phyloP scores from a whole-genome alignment of 108 stramenopile species.

The Fragilariopsis cylindrus region DNA sequence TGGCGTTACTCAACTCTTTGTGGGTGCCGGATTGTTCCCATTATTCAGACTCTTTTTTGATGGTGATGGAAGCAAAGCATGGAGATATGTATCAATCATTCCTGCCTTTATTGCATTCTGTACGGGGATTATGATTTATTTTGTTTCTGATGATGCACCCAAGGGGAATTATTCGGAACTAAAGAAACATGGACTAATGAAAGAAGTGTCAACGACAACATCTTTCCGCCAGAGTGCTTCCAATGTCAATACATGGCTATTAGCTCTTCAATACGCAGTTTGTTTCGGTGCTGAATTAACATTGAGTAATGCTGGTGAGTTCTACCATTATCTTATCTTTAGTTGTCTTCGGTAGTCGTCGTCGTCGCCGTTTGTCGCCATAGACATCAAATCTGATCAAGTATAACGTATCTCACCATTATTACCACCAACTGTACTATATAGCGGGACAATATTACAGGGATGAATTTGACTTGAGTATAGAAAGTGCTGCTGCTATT shows the following conservation, averaged over 20 bases:
- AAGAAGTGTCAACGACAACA: conserved; percentile 35
- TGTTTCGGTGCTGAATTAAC: conserved; percentile 90
- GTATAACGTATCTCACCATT: too few species aligned
- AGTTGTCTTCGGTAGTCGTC: too few species aligned
- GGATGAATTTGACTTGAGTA: conserved; percentile 68
- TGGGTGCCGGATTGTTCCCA: conserved; percentile 66
- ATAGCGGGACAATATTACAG: conserved; percentile 69
- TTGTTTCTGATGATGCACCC: too few species aligned
- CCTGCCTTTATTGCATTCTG: conserved; percentile 67
- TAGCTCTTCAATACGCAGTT: conserved; percentile 79
- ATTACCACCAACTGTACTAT: too few species aligned
- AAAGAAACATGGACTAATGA: conserved; percentile 58
- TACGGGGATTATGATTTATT: conserved; percentile 26
- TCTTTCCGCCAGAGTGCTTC: conserved; percentile 40
- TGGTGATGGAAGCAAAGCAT: conserved; percentile 38
- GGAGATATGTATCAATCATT: conserved; percentile 75
- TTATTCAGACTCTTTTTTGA: conserved; percentile 57
- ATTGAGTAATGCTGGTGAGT: conserved; percentile 74
- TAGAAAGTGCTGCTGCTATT: conserved; percentile 62
- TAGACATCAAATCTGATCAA: too few species aligned
- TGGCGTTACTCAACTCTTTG: conserved; percentile 70
- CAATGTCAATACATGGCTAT: conserved; percentile 76
- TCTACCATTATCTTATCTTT: conserved; percentile 49
- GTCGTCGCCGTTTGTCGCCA: too few species aligned
- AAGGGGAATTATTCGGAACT: conserved; percentile 79